Evolutionary conservation across 768 basidiomycete genomes (phyloP), one percentile per base, ranked within the genome.

Genomic region (Tulasnella sp.): DNA sequence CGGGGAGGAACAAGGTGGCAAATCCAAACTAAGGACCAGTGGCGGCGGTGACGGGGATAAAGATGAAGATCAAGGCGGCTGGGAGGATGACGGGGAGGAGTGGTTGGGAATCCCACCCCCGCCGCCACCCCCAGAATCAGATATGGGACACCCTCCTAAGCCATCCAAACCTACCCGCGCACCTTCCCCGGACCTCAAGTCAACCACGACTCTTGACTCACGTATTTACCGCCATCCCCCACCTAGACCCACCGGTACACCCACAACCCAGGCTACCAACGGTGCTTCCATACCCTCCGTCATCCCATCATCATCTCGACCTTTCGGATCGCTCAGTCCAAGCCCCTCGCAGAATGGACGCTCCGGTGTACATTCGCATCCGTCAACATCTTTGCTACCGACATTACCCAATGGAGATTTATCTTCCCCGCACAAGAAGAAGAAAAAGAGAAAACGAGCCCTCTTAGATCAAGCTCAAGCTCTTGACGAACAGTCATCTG

Each of bases 351-450:
- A 7, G 11, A 60, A 64, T 31, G 24, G 3, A 40, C 41, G 74
- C 28, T n/a, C 74, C 46, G 37, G n/a, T 31, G 7, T 12, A 75
- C 24, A 42, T 28, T 40, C 37, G 12, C 41, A 14, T 42, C 34
- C 37, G 34, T 31, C 37, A 31, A 42, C 24, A 41, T 14, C 18
- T 75, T 50, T 24, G 41, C 41, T 75, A 42, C 74, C 74, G 74
- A 75, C 28, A 75, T 20, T 50, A 64, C 60, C 31, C 60, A 64
- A 64, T 64, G 60, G 60, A 24, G 74, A 75, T 75, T 75, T 28
- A 42, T 50, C 74, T 41, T 24, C 41, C 74, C 74, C 74, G 20
- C 74, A 50, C 74, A 75, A 41, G 74, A 75, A 41, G 46, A 75
- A 40, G 74, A 41, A 75, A 75, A 75, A 42, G 74, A 74, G 34